A percentile compares a stretch with the other conserved stretches of the same genome.
These are phyloP conservation scores for Talaromyces sp. DNA, from an alignment of 2,329 filamentous ascomycete species.

Conservation along the genomic window DNA sequence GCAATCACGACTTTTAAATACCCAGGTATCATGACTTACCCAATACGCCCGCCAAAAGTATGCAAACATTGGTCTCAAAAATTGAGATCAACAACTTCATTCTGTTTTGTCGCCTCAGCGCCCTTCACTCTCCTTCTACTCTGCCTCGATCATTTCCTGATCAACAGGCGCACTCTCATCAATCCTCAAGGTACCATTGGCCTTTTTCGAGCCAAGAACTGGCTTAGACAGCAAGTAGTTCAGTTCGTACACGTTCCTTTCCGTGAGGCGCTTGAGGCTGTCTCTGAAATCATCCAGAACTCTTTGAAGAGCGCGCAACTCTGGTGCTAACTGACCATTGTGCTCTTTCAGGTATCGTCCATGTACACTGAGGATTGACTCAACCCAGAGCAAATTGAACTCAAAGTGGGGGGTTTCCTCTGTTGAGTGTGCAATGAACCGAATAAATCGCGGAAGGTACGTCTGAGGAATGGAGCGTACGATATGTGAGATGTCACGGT, in stretches of 20 bases:
- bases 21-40: slow-evolving; percentile 26
- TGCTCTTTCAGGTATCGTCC: slow-evolving; percentile 82
- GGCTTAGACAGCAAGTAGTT: slow-evolving; percentile 70
- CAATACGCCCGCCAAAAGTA: slow-evolving; percentile 20
- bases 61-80: slow-evolving; percentile 9
- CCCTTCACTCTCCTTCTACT: neutral
- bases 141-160: slow-evolving; percentile 24
- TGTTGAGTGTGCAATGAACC: slow-evolving; percentile 81
- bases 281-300: slow-evolving; percentile 76
- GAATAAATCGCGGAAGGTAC: slow-evolving; percentile 79
- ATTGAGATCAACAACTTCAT: neutral
- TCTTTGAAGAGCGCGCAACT: slow-evolving; percentile 76
- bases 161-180: slow-evolving; percentile 27
- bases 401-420: slow-evolving; percentile 92
- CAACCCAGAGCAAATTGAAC: slow-evolving; percentile 91
- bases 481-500: slow-evolving; percentile 69
- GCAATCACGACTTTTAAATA: slow-evolving; percentile 4
- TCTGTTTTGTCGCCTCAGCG: neutral
- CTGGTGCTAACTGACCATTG: slow-evolving; percentile 73
- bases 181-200: slow-evolving; percentile 30
- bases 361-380: slow-evolving; percentile 73
- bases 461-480: slow-evolving; percentile 76
- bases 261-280: slow-evolving; percentile 76
- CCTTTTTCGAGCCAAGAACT: slow-evolving; percentile 25
- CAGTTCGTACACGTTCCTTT: slow-evolving; percentile 85